Conservation (phyloP, 2,329 filamentous ascomycete species). For the Mycosphaerella sp. region DNA sequence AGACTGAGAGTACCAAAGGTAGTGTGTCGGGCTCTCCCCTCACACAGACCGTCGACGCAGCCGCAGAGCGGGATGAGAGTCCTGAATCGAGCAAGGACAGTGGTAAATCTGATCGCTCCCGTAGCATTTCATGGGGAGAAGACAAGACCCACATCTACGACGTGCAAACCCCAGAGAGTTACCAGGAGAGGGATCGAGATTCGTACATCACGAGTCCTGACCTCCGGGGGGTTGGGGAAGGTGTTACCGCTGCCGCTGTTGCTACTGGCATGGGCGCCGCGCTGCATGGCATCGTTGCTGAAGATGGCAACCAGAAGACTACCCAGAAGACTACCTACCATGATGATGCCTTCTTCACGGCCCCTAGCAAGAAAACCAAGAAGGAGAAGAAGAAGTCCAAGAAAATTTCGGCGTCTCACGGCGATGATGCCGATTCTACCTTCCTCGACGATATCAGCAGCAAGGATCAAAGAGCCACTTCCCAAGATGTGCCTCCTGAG, state of each 20-base stretch:
- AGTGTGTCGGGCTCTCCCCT: slow-evolving; percentile 34
- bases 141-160: slow-evolving; percentile 44
- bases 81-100: slow-evolving; percentile 8
- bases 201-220: slow-evolving; percentile 23
- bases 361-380: slow-evolving; percentile 31
- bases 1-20: slow-evolving; percentile 20
- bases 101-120: slow-evolving; percentile 21
- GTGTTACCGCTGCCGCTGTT: slow-evolving; percentile 10
- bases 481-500: slow-evolving; percentile 4
- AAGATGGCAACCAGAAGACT: slow-evolving; percentile 33
- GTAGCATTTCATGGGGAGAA: slow-evolving; percentile 44
- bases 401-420: not conserved
- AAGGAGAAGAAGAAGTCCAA: slow-evolving; percentile 39
- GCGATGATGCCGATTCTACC: slow-evolving; percentile 6
- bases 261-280: slow-evolving; percentile 20
- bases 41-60: slow-evolving; percentile 13
- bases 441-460: slow-evolving; percentile 5
- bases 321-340: slow-evolving; percentile 29
- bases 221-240: slow-evolving; percentile 6
- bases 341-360: slow-evolving; percentile 14
- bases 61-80: slow-evolving; percentile 12
- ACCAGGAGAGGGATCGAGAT: slow-evolving; percentile 21
- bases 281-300: slow-evolving; percentile 37
- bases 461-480: slow-evolving; percentile 1
- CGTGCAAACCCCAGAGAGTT: slow-evolving; percentile 41